phyloP scores from a whole-genome alignment of 2,329 filamentous ascomycete genomes.

The Trichoderma brevicompactum region DNA sequence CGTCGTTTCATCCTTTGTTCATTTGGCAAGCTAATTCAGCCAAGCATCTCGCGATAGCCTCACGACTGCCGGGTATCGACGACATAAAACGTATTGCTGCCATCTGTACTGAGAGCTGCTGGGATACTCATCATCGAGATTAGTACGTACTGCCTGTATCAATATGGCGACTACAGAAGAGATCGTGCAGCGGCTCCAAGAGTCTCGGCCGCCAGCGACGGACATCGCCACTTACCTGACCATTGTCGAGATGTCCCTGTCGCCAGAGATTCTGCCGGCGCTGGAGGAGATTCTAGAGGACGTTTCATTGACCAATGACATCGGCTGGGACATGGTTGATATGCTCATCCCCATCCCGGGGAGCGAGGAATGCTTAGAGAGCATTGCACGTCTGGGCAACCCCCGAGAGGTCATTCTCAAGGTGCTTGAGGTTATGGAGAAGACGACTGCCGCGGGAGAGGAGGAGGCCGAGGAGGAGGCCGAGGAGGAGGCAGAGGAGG shows the following conservation, averaged over 20 bases:
- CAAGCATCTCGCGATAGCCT: neutral
- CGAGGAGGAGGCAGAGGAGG: constrained; percentile 26
- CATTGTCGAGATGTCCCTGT: constrained; percentile 74
- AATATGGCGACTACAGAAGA: constrained; percentile 44
- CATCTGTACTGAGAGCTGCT: neutral
- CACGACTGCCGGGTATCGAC: neutral
- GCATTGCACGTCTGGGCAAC: constrained; percentile 76
- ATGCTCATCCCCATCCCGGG: constrained; percentile 70
- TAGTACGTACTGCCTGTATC: constrained; percentile 6
- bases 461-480: constrained; percentile 9
- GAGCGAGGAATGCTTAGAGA: constrained; percentile 72
- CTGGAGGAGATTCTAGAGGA: constrained; percentile 72
- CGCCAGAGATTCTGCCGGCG: constrained; percentile 66
- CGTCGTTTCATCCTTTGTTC: neutral
- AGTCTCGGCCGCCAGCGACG: constrained; percentile 56
- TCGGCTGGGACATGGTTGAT: constrained; percentile 83
- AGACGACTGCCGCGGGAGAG: constrained; percentile 42
- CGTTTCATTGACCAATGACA: constrained; percentile 70
- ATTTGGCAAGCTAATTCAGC: neutral
- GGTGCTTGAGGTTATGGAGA: constrained; percentile 72
- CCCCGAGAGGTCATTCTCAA: constrained; percentile 82
- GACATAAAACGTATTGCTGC: neutral
- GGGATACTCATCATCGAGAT: too few relatives aligned
- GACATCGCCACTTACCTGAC: constrained; percentile 80
- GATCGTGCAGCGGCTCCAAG: constrained; percentile 51